These are phyloP conservation scores for Exidia glandulosa DNA, from an alignment of 768 basidiomycete species.

Conservation along the genomic window DNA sequence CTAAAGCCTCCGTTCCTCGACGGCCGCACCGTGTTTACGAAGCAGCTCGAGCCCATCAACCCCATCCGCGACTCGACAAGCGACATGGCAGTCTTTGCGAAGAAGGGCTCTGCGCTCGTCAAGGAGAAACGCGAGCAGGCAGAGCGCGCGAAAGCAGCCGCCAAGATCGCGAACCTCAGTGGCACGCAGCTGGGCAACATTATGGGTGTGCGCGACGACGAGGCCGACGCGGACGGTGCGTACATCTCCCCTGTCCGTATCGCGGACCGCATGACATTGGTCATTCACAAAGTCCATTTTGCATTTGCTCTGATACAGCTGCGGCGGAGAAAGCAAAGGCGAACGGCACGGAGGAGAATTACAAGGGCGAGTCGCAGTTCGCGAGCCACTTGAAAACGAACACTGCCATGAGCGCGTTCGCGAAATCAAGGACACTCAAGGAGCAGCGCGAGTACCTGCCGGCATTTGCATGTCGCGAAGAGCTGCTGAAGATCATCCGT, in stretches of 20 bases:
- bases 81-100: constrained; percentile 92
- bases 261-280: not conserved
- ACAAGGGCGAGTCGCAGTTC: constrained; percentile 94
- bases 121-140: constrained; percentile 95
- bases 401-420: constrained; percentile 69
- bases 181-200: constrained; percentile 95
- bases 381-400: constrained; percentile 83
- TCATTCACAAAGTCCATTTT: constrained; percentile 77
- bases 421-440: constrained; percentile 72
- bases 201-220: constrained; percentile 93
- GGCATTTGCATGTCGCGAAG: constrained; percentile 94
- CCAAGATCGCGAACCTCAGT: constrained; percentile 83
- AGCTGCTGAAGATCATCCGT: constrained; percentile 73
- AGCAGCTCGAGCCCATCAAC: constrained; percentile 93
- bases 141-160: constrained; percentile 91
- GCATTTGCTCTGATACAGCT: too few species aligned
- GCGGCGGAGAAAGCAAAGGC: constrained; percentile 36
- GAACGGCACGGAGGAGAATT: constrained; percentile 49
- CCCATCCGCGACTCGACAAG: constrained; percentile 88
- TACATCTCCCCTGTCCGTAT: constrained; percentile 11
- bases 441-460: constrained; percentile 96
- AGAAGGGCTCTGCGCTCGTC: constrained; percentile 91
- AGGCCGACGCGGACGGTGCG: constrained; percentile 85
- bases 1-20: constrained; percentile 97
- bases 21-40: constrained; percentile 90